Evolutionary conservation across 371 early-diverging fungal genomes (phyloP), one percentile per base, ranked within the genome.

Genomic region (Mucor ambiguus): DNA sequence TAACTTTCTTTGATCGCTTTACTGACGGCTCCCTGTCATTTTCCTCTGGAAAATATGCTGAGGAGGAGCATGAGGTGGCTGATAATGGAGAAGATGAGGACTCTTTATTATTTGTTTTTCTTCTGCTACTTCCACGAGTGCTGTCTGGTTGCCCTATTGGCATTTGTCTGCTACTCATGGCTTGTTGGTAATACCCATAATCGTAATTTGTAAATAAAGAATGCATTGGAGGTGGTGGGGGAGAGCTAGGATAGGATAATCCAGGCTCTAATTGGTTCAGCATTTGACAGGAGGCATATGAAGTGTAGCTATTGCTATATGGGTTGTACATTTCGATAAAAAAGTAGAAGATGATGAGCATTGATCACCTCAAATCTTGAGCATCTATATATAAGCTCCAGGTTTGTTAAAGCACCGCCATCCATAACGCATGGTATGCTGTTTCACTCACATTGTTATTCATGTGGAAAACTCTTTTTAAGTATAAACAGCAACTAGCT

Each of bases 381-480:
- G 29, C n/a, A 35, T 35, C 11, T 57, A 29, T 57, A 33, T 20
- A 26, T 32, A 16, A 55, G 55, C 18, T 35, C 22, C 8, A 32
- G 16, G 4, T 18, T 9, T 1, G 33, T 57, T 57, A 18, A 57
- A 57, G 18, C 33, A 29, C 33, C 57, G 57, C 26, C 33, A 8
- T 57, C 8, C n/a, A n/a, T 2, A 20, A 33, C 57, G 57, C 57
- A 57, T 57, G 57, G 57, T 4, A 24, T 16, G 11, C 14, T 54
- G 54, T 54, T 54, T 54, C 29, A 54, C 29, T 54, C 54, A 54
- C 54, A 54, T 54, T 54, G 54, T 54, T 54, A 22, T 54, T 54
- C 54, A 54, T 54, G 54, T 54, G 54, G 54, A 54, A 54, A 28
- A 2, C 18, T 54, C 49, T 54, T 54, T 54, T 54, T 54, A 54